Conservation (phyloP, 208 protist genomes). For the Sergeia podlipaevii region DNA sequence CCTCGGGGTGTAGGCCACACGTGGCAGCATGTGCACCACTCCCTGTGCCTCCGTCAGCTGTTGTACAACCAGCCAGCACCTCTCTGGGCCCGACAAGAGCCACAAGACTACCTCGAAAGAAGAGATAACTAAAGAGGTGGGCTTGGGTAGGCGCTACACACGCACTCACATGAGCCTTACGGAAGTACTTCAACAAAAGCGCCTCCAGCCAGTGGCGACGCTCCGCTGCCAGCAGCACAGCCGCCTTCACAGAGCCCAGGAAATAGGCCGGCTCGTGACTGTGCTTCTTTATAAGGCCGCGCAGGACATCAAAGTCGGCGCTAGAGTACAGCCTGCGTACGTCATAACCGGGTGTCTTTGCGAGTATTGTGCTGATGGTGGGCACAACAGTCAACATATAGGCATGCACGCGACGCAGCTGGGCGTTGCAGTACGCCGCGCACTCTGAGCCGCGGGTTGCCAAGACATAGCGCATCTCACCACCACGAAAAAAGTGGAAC, state of each 20-base stretch:
- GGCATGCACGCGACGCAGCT: slow-evolving; percentile 46
- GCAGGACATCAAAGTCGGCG: slow-evolving; percentile 42
- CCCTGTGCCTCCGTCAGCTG: too few species aligned
- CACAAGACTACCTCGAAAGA: too few species aligned
- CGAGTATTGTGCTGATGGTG: slow-evolving; percentile 46
- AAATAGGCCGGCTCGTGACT: slow-evolving; percentile 33
- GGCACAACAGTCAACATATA: slow-evolving; percentile 56
- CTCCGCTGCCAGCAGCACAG: slow-evolving; percentile 17
- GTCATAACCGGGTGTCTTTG: slow-evolving; percentile 43
- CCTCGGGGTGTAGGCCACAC: slow-evolving; percentile 33
- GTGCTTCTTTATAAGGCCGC: slow-evolving; percentile 45
- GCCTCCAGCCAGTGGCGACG: not conserved
- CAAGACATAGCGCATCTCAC: slow-evolving; percentile 57
- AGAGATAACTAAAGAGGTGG: too few species aligned
- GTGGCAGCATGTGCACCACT: not conserved
- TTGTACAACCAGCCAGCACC: too few species aligned
- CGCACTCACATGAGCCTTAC: too few species aligned
- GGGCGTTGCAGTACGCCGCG: slow-evolving; percentile 23
- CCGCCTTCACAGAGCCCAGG: slow-evolving; percentile 39
- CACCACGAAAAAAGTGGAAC: slow-evolving; percentile 48
- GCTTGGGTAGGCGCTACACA: too few species aligned
- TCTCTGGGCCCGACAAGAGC: too few species aligned
- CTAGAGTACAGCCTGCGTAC: slow-evolving; percentile 44
- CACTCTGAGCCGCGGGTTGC: slow-evolving; percentile 18
- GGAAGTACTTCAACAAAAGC: too few species aligned